Conservation (phyloP, 202 grass and related monocot species). For the Setaria italica region DNA sequence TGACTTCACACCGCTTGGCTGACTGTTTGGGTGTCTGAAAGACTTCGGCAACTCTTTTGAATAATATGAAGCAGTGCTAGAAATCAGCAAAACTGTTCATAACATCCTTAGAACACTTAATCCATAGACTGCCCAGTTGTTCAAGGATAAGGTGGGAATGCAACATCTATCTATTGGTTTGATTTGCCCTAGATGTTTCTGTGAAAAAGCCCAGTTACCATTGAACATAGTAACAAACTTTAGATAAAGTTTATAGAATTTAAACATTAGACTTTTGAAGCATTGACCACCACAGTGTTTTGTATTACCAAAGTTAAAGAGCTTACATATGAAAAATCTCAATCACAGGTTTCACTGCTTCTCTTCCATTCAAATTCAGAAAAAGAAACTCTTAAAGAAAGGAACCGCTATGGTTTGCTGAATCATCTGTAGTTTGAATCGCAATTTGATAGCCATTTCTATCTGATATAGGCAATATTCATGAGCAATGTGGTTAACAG, state of each 20-base stretch:
- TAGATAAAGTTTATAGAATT: background rate
- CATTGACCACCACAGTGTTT: background rate
- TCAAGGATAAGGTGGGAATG: background rate
- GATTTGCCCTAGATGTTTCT: background rate
- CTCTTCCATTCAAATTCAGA: background rate
- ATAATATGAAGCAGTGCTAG: slow-evolving; percentile 20
- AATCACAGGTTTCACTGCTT: background rate
- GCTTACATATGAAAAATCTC: slow-evolving; percentile 1
- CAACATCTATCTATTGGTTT: background rate
- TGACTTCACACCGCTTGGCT: background rate
- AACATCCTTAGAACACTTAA: background rate
- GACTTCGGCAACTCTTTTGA: background rate
- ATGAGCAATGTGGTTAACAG: background rate
- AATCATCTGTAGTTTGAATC: background rate
- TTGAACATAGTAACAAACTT: background rate
- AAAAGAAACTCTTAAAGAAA: background rate
- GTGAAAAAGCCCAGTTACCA: background rate
- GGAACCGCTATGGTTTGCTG: background rate
- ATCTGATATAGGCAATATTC: background rate
- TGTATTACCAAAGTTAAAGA: background rate
- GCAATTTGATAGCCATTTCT: slow-evolving; percentile 25
- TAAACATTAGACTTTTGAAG: background rate
- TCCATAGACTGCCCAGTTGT: background rate
- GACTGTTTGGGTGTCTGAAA: slow-evolving; percentile 5
- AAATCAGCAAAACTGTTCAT: slow-evolving; percentile 20